Evolutionary conservation across 495 filamentous ascomycete species (phyloP).

Genomic region (Aspergillus heteromorphus): DNA sequence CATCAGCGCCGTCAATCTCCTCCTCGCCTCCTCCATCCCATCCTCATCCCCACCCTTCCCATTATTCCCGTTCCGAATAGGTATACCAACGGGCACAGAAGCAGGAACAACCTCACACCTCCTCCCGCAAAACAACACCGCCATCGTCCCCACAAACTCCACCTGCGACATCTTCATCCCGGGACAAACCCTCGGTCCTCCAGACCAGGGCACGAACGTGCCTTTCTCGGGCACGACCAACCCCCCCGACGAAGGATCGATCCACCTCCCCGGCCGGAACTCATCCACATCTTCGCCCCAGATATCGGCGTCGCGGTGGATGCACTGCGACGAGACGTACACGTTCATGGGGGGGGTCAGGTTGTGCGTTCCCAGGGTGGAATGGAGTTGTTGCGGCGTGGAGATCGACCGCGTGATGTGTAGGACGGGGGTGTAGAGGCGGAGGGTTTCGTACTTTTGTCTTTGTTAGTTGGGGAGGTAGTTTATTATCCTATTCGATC

Average conservation of each 20-base stretch:
- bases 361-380: constrained; percentile 14
- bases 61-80: too few relatives aligned
- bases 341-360: constrained; percentile 27
- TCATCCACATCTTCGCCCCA: constrained; percentile 41
- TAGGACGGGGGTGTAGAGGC: constrained; percentile 42
- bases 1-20: neutral
- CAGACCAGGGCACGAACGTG: constrained; percentile 45
- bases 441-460: constrained; percentile 51
- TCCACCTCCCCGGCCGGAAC: constrained; percentile 48
- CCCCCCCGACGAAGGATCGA: constrained; percentile 16
- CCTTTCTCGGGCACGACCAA: constrained; percentile 29
- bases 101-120: constrained; percentile 10
- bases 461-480: too few relatives aligned
- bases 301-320: constrained; percentile 36
- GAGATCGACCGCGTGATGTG: constrained; percentile 35
- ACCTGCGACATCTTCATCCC: constrained; percentile 50
- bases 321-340: constrained; percentile 20
- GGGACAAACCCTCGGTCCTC: constrained; percentile 41
- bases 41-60: neutral
- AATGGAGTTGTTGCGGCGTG: constrained; percentile 20
- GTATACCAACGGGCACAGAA: too few relatives aligned
- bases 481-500: too few relatives aligned
- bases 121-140: constrained; percentile 29
- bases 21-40: neutral
- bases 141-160: constrained; percentile 48